Conservation (phyloP, 129 eudicot species). For the Helichrysum umbraculigerum region DNA sequence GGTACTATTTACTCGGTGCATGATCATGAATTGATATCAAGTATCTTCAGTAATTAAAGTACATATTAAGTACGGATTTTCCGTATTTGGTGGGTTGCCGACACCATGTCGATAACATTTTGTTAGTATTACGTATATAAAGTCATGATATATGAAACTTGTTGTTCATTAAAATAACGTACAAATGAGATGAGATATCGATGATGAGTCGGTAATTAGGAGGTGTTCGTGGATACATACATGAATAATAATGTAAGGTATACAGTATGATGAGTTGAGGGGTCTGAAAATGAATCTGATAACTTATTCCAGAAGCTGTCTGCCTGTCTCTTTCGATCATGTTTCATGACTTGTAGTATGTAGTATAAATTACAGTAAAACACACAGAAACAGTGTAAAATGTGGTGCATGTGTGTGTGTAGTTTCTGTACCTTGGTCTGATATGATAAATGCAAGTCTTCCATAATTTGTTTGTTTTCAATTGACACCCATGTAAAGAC, state of each 20-base stretch:
- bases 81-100: not conserved
- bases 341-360: not conserved
- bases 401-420: slow-evolving; percentile 23
- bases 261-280: slow-evolving; percentile 3
- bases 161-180: too few relatives aligned
- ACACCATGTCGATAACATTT: not conserved
- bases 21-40: not conserved
- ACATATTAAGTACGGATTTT: not conserved
- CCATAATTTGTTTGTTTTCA: slow-evolving; percentile 11
- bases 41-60: not conserved
- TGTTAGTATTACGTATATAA: not conserved
- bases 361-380: not conserved
- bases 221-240: too few relatives aligned
- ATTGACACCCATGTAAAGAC: slow-evolving; percentile 11
- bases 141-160: not conserved
- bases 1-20: not conserved
- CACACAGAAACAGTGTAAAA: slow-evolving; percentile 19
- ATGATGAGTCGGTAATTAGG: too few relatives aligned
- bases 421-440: slow-evolving; percentile 4
- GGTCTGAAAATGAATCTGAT: slow-evolving; percentile 23
- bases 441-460: slow-evolving; percentile 7
- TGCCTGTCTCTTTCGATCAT: slow-evolving; percentile 10
- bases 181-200: too few relatives aligned
- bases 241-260: too few relatives aligned
- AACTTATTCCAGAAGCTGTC: slow-evolving; percentile 32